Percentiles rank a stretch among this genome's conserved stretches.
Conservation (phyloP, 169 alveolate genomes). For the Nephromyces sp. region DNA sequence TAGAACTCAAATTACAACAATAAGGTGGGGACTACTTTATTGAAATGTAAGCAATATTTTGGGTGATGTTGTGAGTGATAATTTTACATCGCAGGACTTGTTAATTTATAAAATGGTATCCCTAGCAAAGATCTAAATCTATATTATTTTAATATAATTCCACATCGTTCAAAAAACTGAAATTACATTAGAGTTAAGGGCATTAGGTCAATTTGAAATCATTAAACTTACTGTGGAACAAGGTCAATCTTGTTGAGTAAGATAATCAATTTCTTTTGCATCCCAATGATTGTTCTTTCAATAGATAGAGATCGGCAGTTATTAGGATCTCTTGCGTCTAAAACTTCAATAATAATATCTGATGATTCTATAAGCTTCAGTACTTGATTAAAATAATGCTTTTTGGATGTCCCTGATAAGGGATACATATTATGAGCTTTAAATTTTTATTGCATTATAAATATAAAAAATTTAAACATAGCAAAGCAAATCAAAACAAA, state of each 20-base stretch:
- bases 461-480: too few relatives aligned
- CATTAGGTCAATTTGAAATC: background rate
- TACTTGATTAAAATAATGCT: constrained; percentile 29
- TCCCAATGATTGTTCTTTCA: constrained; percentile 65
- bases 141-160: too few relatives aligned
- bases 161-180: too few relatives aligned
- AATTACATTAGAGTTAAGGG: background rate
- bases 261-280: constrained; percentile 72
- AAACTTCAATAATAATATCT: constrained; percentile 74
- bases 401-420: constrained; percentile 21
- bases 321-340: constrained; percentile 87
- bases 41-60: too few relatives aligned
- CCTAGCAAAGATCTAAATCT: too few relatives aligned
- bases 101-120: too few relatives aligned
- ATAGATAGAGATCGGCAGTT: constrained; percentile 73
- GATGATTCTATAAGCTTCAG: constrained; percentile 68
- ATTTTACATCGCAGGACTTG: too few relatives aligned
- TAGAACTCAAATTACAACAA: background rate
- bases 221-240: constrained; percentile 74
- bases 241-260: constrained; percentile 83
- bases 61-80: too few relatives aligned
- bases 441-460: too few relatives aligned
- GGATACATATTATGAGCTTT: too few relatives aligned
- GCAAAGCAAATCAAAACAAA: too few relatives aligned
- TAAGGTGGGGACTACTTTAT: background rate